Percentiles rank a stretch among this genome's conserved stretches.
Conservation (phyloP, 148 eudicot species). For the Heliosperma pusillum region DNA sequence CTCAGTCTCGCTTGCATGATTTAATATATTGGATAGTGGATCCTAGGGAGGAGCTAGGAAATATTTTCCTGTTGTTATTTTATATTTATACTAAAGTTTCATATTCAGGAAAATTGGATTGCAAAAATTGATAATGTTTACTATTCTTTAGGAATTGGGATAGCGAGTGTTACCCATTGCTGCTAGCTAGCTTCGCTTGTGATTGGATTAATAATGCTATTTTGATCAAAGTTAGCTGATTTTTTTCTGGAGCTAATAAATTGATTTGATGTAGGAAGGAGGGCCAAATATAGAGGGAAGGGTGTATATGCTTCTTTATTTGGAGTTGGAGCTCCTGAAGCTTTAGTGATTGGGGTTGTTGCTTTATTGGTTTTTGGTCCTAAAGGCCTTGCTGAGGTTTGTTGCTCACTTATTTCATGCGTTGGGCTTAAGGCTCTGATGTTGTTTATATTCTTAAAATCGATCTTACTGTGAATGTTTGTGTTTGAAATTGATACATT, state of each 20-base stretch:
- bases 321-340: constrained; percentile 99
- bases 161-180: no score
- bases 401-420: constrained; percentile 16
- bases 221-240: constrained; percentile 7
- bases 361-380: constrained; percentile 97
- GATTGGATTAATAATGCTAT: not conserved
- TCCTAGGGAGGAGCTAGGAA: no score
- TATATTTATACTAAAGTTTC: no score
- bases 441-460: not conserved
- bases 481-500: not conserved
- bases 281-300: constrained; percentile 47
- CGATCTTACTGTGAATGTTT: no score
- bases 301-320: constrained; percentile 80
- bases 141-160: no score
- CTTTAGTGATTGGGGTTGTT: constrained; percentile 91
- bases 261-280: constrained; percentile 45
- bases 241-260: constrained; percentile 11
- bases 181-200: no score
- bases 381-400: constrained; percentile 97
- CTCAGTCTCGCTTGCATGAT: no score
- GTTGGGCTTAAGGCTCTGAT: not conserved
- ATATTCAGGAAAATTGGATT: no score
- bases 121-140: no score
- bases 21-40: no score
- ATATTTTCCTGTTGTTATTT: no score